phyloP scores from a whole-genome alignment of 75 land plant genomes.

The Picea sitchensis region DNA sequence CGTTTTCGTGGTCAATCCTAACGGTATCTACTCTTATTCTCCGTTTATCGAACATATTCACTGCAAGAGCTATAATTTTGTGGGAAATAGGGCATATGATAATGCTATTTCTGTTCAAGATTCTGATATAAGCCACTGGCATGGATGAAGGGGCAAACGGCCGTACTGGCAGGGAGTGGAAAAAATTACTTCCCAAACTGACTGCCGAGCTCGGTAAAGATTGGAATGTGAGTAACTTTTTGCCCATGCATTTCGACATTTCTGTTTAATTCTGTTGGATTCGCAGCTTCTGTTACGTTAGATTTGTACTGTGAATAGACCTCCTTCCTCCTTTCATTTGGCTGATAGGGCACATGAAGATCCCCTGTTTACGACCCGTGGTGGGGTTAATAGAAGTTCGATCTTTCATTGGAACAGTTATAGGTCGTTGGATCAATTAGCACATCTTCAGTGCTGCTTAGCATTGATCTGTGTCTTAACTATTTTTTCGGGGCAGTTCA shows the following conservation, averaged over 20 bases:
- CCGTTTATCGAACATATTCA: not conserved
- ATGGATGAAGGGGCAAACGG: constrained; percentile 79
- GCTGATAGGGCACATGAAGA: too few species aligned
- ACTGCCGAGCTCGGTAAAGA: constrained; percentile 51
- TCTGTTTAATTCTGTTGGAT: too few species aligned
- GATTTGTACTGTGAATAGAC: too few species aligned
- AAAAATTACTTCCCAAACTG: constrained; percentile 61
- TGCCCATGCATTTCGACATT: not conserved
- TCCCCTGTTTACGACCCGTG: too few species aligned
- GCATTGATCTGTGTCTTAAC: too few species aligned
- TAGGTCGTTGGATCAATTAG: too few species aligned
- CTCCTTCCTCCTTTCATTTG: too few species aligned
- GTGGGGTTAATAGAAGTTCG: too few species aligned
- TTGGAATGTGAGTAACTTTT: constrained; percentile 53
- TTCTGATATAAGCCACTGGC: not conserved
- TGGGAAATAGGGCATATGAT: constrained; percentile 2
- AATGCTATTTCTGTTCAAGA: not conserved
- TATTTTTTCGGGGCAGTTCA: too few species aligned
- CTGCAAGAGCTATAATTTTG: not conserved
- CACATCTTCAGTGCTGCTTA: too few species aligned
- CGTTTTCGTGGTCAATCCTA: constrained; percentile 93
- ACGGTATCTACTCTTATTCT: constrained; percentile 30
- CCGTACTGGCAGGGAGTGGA: constrained; percentile 84
- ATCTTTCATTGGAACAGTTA: too few species aligned
- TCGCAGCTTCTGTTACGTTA: too few species aligned